Base-by-base conservation (phyloP, 2,329 filamentous ascomycete genomes). In the Ambrosiella xylebori region DNA sequence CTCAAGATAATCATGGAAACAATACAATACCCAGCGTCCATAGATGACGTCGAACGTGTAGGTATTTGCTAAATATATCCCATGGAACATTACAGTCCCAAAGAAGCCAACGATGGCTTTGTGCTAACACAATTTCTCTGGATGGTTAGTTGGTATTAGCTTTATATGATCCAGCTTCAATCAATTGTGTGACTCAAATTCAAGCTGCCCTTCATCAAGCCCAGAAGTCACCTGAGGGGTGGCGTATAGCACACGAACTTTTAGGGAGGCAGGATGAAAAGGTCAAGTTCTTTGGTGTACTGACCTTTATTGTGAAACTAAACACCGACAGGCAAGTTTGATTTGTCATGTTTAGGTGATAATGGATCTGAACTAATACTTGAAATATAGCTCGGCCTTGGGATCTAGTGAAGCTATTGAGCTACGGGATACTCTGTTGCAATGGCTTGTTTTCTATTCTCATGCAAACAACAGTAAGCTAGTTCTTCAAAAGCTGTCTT, bases 231-330 rank as follows among this genome's bases (percentile, higher is more conserved):
- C 75, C 83, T 1, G 77, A 87, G 65, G 91, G 89, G 57, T 98
- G 93, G 93, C 77, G 85, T 58, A 76, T 96, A 51, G 89, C 88
- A 17, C 83, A 91, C 65, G 80, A 81, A 56, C 75, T 97, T 12
- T 73, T 96, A 9, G 74, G 74, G 55, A 81, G 80, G 61, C 72
- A 78, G 19, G 82, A 87, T 63, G 79, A 85, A 61, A 84, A 90
- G 65, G 81, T 93, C 63, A 85, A 86, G 63, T 97, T 97, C 71
- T 95, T 95, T 67, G 93, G 88, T 12, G 91, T 90, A 37, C 76
- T 96, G 60, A 97, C 91, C 0, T 85, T 96, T 63, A 94, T 88
- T 55, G 82, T 97, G 64, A 98, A 97, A 71, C 80, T 97, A 60
- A 96, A 97, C 67, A 85, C 84, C n/a, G 88, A 93, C 66, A 88